Percentiles rank a stretch among this genome's conserved stretches.
Evolutionary conservation across 2,329 filamentous ascomycete genomes (phyloP).

Genomic region (Zymoseptoria crescenta): DNA sequence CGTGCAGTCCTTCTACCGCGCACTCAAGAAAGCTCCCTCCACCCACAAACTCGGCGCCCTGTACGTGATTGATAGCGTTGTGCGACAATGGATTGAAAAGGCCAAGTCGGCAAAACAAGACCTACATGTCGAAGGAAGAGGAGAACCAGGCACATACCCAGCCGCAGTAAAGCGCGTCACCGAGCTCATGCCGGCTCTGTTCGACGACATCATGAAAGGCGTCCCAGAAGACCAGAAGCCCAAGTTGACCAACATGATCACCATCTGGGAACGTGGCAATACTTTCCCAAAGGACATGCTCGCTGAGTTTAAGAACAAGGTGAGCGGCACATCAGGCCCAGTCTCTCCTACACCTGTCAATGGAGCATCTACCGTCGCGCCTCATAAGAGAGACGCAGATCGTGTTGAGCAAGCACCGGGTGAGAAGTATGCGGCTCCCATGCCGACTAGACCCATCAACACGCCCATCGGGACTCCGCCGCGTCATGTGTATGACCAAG

Average conservation of each 20-base stretch:
- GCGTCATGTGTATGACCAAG: constrained; percentile 25
- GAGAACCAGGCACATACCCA: constrained; percentile 85
- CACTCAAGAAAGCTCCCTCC: constrained; percentile 88
- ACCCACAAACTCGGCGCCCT: constrained; percentile 98
- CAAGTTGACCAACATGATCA: constrained; percentile 89
- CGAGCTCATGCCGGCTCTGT: constrained; percentile 83
- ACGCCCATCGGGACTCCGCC: constrained; percentile 27
- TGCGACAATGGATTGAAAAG: constrained; percentile 95
- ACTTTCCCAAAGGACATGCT: constrained; percentile 82
- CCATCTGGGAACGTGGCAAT: constrained; percentile 94
- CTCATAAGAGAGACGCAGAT: constrained; percentile 8
- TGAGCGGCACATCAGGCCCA: constrained; percentile 14
- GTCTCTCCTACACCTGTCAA: constrained; percentile 11
- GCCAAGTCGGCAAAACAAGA: constrained; percentile 75
- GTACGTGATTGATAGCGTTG: constrained; percentile 99
- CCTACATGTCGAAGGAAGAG: constrained; percentile 58
- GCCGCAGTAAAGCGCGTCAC: constrained; percentile 95
- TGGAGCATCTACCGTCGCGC: constrained; percentile 5
- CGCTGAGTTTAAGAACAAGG: constrained; percentile 66
- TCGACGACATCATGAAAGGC: constrained; percentile 87
- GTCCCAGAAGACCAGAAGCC: constrained; percentile 95
- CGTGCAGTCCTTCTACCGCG: constrained; percentile 92
- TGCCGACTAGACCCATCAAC: constrained; percentile 22
- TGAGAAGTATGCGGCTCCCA: constrained; percentile 26
- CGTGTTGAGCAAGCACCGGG: constrained; percentile 11